Base-by-base conservation (phyloP, 345 rosid species). In the Gossypium sturtianum region DNA sequence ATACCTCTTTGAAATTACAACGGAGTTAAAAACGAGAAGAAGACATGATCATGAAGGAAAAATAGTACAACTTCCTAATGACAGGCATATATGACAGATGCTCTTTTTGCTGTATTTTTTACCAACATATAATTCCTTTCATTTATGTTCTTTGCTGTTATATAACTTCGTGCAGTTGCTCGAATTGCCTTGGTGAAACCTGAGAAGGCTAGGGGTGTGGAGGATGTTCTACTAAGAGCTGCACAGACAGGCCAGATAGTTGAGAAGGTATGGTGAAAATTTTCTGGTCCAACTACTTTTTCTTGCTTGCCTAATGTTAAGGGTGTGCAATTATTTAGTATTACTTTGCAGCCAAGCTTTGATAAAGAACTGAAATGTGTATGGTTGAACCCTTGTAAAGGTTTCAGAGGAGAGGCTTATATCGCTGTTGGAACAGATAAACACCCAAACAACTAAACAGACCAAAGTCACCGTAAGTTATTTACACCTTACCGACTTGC, bases 181-280 rank as follows among this genome's bases (percentile, higher is more conserved):
- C 86, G 97, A 79, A 94, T 94, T 81, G 97, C 97, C 25, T 78
- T 94, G 86, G 98, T 94, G 85, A 94, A 94, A 84, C 98, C 98
- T 81, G 97, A 94, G 83, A 94, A 94, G 82, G 97, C 97, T 52
- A 91, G 92, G 78, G 86, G 97, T 47, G 98, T 94, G 71, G 97
- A 94, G 82, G 98, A 94, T 81, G 92, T 91, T 63, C 69, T 92
- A 72, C 84, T 94, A 70, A 84, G 97, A 82, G 90, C 97, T 82
- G 93, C 97, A 75, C 95, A 92, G 75, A 88, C 77, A 90, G 97
- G 97, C 74, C 98, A 94, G 86, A 89, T 94, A 12, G 95, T 64
- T 76, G 97, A 94, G 80, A 94, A 94, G 97, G 98, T 89, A 81
- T 67, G 34, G 49, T 60, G 38, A 49, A 75, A 66, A 6, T 47